Percentiles rank a stretch among this genome's conserved stretches.
Conservation (phyloP, 306 rosid genomes). For the Crotalaria pallida region DNA sequence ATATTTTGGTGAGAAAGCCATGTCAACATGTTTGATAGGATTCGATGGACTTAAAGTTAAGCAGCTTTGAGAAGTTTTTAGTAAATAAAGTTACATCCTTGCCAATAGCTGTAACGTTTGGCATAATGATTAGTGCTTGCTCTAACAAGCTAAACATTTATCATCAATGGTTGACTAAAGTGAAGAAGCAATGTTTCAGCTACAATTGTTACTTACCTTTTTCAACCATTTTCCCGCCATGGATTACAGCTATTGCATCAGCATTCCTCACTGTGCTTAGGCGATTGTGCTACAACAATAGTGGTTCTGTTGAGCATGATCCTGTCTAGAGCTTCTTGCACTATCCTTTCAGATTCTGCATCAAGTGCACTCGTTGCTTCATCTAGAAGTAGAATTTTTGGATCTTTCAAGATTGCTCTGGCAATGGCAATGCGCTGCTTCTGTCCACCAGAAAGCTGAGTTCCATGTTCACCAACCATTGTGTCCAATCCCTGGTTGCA, state of each 20-base stretch:
- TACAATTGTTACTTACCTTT: conserved; percentile 40
- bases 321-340: conserved; percentile 77
- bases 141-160: background rate
- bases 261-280: conserved; percentile 79
- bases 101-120: background rate
- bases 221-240: conserved; percentile 74
- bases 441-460: conserved; percentile 81
- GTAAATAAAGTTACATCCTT: background rate
- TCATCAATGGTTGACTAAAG: background rate
- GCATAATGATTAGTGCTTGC: background rate
- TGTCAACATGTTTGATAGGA: background rate
- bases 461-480: conserved; percentile 81
- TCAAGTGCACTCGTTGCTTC: conserved; percentile 90
- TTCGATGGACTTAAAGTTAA: background rate
- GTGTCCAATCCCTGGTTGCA: conserved; percentile 56
- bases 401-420: conserved; percentile 71
- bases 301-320: conserved; percentile 76
- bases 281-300: conserved; percentile 74
- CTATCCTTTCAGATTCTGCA: conserved; percentile 75
- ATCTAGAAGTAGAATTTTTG: conserved; percentile 70
- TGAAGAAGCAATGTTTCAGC: background rate
- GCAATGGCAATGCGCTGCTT: conserved; percentile 83
- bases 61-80: background rate
- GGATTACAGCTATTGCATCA: conserved; percentile 66
- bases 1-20: background rate